A percentile compares a stretch with the other conserved stretches of the same genome.
These are phyloP conservation scores for Boletus nobilissimus DNA, from an alignment of 1,284 basidiomycete genomes.

Conservation along the genomic window DNA sequence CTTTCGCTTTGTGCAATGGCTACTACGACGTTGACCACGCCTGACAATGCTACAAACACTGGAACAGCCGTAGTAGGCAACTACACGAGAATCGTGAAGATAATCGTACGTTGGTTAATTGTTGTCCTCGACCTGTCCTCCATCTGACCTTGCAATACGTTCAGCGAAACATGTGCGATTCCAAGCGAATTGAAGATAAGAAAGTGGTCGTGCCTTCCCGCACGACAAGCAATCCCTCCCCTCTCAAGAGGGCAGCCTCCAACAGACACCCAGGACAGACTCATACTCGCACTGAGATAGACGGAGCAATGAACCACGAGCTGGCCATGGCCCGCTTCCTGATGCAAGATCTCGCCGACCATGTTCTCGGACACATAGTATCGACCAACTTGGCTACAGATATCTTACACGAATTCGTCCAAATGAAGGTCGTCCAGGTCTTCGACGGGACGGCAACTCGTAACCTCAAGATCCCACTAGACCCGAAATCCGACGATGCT, in stretches of 20 bases:
- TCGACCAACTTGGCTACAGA: slow-evolving; percentile 22
- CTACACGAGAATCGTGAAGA: not conserved
- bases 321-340: slow-evolving; percentile 21
- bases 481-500: not conserved
- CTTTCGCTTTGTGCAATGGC: not conserved
- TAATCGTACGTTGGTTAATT: slow-evolving; percentile 10
- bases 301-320: slow-evolving; percentile 9
- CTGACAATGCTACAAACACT: not conserved
- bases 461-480: not conserved
- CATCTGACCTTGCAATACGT: not conserved
- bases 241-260: slow-evolving; percentile 7
- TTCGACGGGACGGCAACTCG: not conserved
- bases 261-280: slow-evolving; percentile 14
- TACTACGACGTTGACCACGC: not conserved
- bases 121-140: not conserved
- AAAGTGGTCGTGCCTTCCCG: not conserved
- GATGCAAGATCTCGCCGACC: slow-evolving; percentile 23
- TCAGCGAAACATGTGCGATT: slow-evolving; percentile 25
- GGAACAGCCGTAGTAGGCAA: not conserved
- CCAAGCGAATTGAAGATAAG: not conserved
- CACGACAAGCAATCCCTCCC: not conserved
- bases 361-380: slow-evolving; percentile 27
- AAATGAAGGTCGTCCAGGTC: slow-evolving; percentile 11
- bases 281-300: not conserved
- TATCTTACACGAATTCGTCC: slow-evolving; percentile 4